These are phyloP conservation scores for Blastocystis sp. DNA, from an alignment of 352 stramenopile genomes.

Conservation along the genomic window DNA sequence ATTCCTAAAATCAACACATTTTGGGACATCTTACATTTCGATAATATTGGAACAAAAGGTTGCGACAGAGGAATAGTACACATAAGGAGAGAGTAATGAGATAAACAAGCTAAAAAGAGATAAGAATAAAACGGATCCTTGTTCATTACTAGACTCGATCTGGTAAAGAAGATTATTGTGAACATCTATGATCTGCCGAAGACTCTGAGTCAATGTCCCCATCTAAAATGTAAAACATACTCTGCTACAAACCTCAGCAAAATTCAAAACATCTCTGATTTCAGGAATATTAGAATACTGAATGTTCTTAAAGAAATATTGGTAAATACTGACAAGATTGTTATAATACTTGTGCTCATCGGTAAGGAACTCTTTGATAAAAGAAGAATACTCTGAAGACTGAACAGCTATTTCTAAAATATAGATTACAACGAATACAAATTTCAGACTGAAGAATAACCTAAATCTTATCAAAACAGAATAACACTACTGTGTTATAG, in stretches of 20 bases:
- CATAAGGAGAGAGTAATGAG: not conserved
- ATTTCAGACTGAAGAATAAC: no score
- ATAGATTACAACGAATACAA: no score
- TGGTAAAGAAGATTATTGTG: conserved; percentile 49
- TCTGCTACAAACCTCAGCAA: not conserved
- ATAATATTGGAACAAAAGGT: not conserved
- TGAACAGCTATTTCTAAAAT: no score
- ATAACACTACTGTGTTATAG: no score
- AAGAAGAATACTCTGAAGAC: no score
- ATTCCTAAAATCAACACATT: not conserved
- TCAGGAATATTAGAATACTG: not conserved
- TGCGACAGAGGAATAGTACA: conserved; percentile 3
- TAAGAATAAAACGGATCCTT: not conserved
- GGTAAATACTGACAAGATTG: not conserved
- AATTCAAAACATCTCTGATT: not conserved
- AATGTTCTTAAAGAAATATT: conserved; percentile 33
- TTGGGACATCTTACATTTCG: not conserved
- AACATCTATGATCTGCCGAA: conserved; percentile 31
- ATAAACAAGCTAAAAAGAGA: not conserved
- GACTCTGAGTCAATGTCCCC: conserved; percentile 5
- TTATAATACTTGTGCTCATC: conserved; percentile 11
- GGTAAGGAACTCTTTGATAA: not conserved
- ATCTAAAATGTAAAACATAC: not conserved
- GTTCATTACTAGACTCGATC: not conserved
- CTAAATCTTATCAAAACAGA: no score